Base-by-base conservation (phyloP, 306 rosid species). In the Corylus avellana region DNA sequence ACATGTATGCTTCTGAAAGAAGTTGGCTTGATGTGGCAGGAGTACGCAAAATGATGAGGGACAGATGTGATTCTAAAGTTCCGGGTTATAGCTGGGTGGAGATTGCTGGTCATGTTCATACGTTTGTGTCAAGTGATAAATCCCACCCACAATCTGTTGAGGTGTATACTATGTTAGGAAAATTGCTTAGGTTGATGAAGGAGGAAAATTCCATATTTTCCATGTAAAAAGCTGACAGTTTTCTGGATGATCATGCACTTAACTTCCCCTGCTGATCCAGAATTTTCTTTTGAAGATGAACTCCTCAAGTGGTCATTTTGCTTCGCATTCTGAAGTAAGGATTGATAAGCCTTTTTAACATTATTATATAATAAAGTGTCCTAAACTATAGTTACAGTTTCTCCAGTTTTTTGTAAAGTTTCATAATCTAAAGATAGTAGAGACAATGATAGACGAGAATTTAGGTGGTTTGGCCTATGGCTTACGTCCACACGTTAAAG, bases 11-110 rank as follows among this genome's bases (percentile, higher is more conserved):
- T 72, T 82, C 86, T 68, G 83, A 86, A 69, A 89, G 89, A 16
- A 88, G 77, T 46, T 94, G 98, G 98, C 35, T 0, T 27, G 91
- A 88, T 13, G 94, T 84, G 46, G 94, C 90, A 20, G 87, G 80
- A 77, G 84, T 86, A 22, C 87, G 93, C 2, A 77, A 74, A 81
- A 75, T 72, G 83, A 88, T 89, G 84, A 71, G 66, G 61, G 63
- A 87, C 37, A 86, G 54, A 46, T 69, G 83, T 78, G 86, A 71
- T 77, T 55, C 77, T 20, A 90, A 87, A 85, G 68, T 80, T 13
- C 90, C 90, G 10, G 98, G 91, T 46, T 86, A 74, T 84, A 91
- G 97, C 85, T 88, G 98, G 94, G 61, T 92, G 49, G 93, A 92
- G 89, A 72, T 86, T 64, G 73, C 76, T 64, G 75, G 92, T 50